A percentile compares a stretch with the other conserved stretches of the same genome.
These are phyloP conservation scores for Pittosporum tobira DNA, from an alignment of 129 eudicot species.

Conservation along the genomic window DNA sequence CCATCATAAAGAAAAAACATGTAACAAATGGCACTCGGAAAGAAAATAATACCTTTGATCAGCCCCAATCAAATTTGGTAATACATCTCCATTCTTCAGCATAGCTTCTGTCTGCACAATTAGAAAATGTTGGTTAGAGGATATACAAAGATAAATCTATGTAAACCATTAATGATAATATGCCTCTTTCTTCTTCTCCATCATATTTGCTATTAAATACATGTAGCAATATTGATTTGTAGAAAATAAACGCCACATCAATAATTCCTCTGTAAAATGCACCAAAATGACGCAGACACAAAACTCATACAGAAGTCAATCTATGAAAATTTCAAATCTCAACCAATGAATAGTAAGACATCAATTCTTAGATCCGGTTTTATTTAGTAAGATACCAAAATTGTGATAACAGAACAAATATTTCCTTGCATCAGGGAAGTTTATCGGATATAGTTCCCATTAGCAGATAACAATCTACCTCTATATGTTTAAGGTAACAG, in stretches of 20 bases:
- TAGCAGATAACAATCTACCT: neutral
- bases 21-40: neutral
- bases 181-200: neutral
- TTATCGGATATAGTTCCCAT: neutral
- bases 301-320: neutral
- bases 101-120: conserved; percentile 42
- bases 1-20: no score
- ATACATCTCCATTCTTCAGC: conserved; percentile 24
- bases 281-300: neutral
- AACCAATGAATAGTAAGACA: neutral
- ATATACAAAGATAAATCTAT: neutral
- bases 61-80: conserved; percentile 11
- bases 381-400: no score
- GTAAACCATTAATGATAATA: neutral
- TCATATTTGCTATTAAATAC: neutral
- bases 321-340: neutral
- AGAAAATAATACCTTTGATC: conserved; percentile 31
- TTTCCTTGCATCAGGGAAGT: no score
- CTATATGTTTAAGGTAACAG: neutral
- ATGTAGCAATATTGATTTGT: neutral
- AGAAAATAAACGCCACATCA: no score
- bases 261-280: neutral
- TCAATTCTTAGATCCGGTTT: neutral
- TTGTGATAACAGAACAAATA: no score
- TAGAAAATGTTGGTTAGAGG: neutral